Percentiles rank a stretch among this genome's conserved stretches.
These are phyloP conservation scores for Penicillium expansum DNA, from an alignment of 2,329 filamentous ascomycete genomes.

Conservation along the genomic window DNA sequence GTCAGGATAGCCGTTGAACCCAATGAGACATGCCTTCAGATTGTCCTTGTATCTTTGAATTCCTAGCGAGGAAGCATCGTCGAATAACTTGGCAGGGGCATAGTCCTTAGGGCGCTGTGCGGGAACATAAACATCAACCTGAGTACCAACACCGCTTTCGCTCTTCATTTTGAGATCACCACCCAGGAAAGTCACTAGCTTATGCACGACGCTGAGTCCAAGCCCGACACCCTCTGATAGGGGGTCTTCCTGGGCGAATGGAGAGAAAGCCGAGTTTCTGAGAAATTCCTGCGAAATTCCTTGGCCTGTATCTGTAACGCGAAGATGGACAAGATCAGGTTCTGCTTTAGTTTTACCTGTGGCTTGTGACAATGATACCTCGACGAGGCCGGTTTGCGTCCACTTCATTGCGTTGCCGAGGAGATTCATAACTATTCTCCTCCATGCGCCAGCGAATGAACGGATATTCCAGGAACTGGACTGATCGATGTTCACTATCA, in stretches of 20 bases:
- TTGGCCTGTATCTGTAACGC: conserved; percentile 60
- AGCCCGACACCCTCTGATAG: conserved; percentile 61
- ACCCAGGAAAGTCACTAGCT: conserved; percentile 56
- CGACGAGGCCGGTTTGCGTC: conserved; percentile 33
- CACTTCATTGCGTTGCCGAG: conserved; percentile 41
- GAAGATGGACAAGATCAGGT: conserved; percentile 32
- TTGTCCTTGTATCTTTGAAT: background rate
- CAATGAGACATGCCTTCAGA: conserved; percentile 29
- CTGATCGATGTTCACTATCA: conserved; percentile 32
- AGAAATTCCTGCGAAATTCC: conserved; percentile 63
- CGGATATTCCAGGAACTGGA: conserved; percentile 30
- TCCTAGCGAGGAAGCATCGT: background rate
- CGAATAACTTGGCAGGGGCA: background rate
- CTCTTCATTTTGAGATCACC: conserved; percentile 57
- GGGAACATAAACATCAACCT: conserved; percentile 31
- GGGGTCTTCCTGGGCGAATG: conserved; percentile 62
- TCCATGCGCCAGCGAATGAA: conserved; percentile 31
- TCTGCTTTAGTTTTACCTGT: conserved; percentile 11
- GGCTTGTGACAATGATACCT: conserved; percentile 26
- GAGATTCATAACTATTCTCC: conserved; percentile 40
- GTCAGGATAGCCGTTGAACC: conserved; percentile 25
- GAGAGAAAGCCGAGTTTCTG: conserved; percentile 56
- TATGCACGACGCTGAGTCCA: conserved; percentile 60
- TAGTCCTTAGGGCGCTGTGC: conserved; percentile 9
- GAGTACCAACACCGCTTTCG: conserved; percentile 28